Evolutionary conservation across 208 protist genomes (phyloP).

Genomic region (Trypanosoma melophagium): DNA sequence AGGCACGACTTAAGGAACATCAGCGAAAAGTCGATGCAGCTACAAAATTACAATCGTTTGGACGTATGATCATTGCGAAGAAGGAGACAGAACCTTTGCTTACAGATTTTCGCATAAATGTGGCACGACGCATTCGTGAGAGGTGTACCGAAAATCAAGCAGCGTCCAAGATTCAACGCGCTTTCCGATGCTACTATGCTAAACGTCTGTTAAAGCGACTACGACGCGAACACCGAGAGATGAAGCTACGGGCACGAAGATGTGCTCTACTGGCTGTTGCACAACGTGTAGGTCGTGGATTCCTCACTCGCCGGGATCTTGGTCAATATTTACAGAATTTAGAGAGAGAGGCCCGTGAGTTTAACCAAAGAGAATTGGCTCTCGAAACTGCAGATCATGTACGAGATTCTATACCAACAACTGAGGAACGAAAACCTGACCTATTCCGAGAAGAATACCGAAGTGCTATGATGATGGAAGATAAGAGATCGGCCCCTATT

Average conservation of each 20-base stretch:
- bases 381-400: not conserved
- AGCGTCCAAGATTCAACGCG: slow-evolving; percentile 61
- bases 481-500: too few relatives aligned
- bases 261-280: slow-evolving; percentile 18
- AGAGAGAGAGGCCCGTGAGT: slow-evolving; percentile 34
- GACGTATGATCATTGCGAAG: slow-evolving; percentile 56
- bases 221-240: slow-evolving; percentile 1
- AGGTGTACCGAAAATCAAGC: slow-evolving; percentile 31
- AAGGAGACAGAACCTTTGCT: slow-evolving; percentile 38
- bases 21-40: slow-evolving; percentile 52
- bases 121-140: slow-evolving; percentile 47
- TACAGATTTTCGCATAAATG: slow-evolving; percentile 45
- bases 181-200: slow-evolving; percentile 52
- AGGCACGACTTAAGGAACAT: slow-evolving; percentile 45
- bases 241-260: not conserved
- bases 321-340: slow-evolving; percentile 29
- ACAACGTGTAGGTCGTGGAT: slow-evolving; percentile 73
- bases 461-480: not conserved
- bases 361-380: slow-evolving; percentile 7
- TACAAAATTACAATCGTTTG: slow-evolving; percentile 72
- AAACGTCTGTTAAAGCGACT: slow-evolving; percentile 29
- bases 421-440: not conserved
- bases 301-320: slow-evolving; percentile 38
- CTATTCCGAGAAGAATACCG: not conserved
- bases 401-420: not conserved